Evolutionary conservation across 2,329 filamentous ascomycete species (phyloP).

Genomic region (Bipolaris victoriae): DNA sequence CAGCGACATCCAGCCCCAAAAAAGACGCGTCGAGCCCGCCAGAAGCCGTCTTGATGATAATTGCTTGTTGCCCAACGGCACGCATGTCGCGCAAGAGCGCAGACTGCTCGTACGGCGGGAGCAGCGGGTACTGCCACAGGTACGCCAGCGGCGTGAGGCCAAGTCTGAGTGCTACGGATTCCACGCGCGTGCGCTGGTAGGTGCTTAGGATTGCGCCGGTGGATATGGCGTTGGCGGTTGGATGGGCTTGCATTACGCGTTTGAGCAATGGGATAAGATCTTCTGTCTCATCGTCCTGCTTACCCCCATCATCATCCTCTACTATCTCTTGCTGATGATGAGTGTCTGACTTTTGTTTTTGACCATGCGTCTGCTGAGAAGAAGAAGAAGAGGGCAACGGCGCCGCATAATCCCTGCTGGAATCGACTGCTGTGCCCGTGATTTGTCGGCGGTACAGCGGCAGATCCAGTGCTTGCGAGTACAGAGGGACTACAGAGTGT

Average conservation of each 20-base stretch:
- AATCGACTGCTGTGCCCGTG: slow-evolving; percentile 71
- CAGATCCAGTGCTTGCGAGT: slow-evolving; percentile 76
- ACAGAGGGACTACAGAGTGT: slow-evolving; percentile 83
- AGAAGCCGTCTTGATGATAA: slow-evolving; percentile 93
- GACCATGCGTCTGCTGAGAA: neutral
- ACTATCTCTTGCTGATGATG: neutral
- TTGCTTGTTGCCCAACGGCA: slow-evolving; percentile 76
- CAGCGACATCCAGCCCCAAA: slow-evolving; percentile 80
- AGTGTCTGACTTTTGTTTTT: too few relatives aligned
- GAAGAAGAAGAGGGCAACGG: neutral
- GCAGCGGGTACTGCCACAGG: slow-evolving; percentile 86
- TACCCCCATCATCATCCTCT: slow-evolving; percentile 7
- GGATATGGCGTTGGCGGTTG: slow-evolving; percentile 82
- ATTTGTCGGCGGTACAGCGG: slow-evolving; percentile 86
- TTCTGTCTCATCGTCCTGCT: slow-evolving; percentile 78
- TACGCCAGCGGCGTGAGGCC: slow-evolving; percentile 82
- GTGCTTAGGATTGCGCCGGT: slow-evolving; percentile 93
- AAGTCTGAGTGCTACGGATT: slow-evolving; percentile 86
- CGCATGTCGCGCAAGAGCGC: slow-evolving; percentile 81
- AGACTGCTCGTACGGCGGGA: slow-evolving; percentile 62
- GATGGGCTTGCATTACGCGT: slow-evolving; percentile 70
- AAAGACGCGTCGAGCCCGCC: slow-evolving; percentile 82
- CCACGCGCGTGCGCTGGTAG: slow-evolving; percentile 95
- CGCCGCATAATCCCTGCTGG: slow-evolving; percentile 70
- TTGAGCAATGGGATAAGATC: slow-evolving; percentile 78